Base-by-base conservation (phyloP, 495 filamentous ascomycete species). In the Terfezia claveryi region DNA sequence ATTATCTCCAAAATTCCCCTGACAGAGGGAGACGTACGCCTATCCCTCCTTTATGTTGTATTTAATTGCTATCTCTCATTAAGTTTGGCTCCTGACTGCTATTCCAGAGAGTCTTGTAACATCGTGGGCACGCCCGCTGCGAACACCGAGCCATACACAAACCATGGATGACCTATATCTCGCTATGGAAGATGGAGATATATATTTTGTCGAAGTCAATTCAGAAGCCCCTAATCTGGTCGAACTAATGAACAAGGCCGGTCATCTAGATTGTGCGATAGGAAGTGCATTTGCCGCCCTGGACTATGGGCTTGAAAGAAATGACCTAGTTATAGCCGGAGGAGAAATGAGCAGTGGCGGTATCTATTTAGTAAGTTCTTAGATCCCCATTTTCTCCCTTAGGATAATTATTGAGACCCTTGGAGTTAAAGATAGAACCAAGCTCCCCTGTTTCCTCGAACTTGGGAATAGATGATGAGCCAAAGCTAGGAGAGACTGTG, bases 291-390 rank as follows among this genome's bases (percentile, higher is more conserved):
- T 87, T 66, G 76, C 82, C n/a, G 73, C 71, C 37, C 59, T 79
- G 8, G 75, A 75, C 58, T 52, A 68, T 27, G 66, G 66, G 27
- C 58, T 67, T 16, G 54, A 71, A 8, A 76, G 74, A 53, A 78
- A 78, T 23, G 89, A 95, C 63, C 70, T 92, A 41, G 73, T 95
- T 46, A 69, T 94, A 17, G 76, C 83, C 7, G 83, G 80, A 14
- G 86, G 91, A n/a, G 80, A 82, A 54, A 80, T 79, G 50, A 82
- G 87, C n/a, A 73, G 80, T 58, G 91, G 89, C 8, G 80, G 80
- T 0, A 72, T 87, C 10, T 92, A 82, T 72, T 69, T 77, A 58
- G 80, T 84, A 66, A 69, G 78, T 66, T 69, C 69, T 41, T 64
- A 14, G 8, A 32, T 32, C 2, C 27, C 27, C 44, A 12, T 50